Evolutionary conservation across 768 basidiomycete species (phyloP).

Genomic region (Leccinum incarnatum): DNA sequence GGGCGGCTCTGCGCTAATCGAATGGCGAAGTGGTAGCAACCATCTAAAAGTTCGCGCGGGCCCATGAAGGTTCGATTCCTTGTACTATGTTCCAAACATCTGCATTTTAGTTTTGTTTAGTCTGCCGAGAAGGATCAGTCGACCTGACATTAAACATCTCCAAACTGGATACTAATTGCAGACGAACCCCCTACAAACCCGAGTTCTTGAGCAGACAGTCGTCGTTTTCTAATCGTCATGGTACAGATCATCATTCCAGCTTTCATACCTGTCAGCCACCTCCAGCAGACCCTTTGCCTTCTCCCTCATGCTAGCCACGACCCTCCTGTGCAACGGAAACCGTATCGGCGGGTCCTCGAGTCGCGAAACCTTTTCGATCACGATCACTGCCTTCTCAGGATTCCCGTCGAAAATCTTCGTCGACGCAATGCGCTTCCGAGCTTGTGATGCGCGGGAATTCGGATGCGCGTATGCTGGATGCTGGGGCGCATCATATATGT

Average conservation of each 20-base stretch:
- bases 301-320: slow-evolving; percentile 7
- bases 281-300: slow-evolving; percentile 15
- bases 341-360: slow-evolving; percentile 18
- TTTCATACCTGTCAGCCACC: slow-evolving; percentile 11
- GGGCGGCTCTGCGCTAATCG: not conserved
- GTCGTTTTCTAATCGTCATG: not conserved
- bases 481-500: not conserved
- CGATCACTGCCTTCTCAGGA: slow-evolving; percentile 9
- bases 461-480: slow-evolving; percentile 23
- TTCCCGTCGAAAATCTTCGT: not conserved
- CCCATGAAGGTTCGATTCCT: too few relatives aligned
- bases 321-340: slow-evolving; percentile 10
- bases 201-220: too few relatives aligned
- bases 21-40: too few relatives aligned
- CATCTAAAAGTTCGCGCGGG: too few relatives aligned
- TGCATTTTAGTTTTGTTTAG: not conserved
- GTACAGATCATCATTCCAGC: slow-evolving; percentile 20
- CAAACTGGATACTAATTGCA: slow-evolving; percentile 5
- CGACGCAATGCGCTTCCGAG: not conserved
- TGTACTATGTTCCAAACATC: too few relatives aligned
- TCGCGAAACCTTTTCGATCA: slow-evolving; percentile 13
- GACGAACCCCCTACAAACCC: not conserved
- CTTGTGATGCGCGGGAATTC: not conserved
- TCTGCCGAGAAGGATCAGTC: not conserved
- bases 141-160: not conserved